phyloP scores from a whole-genome alignment of 306 rosid species.

The Vicia sativa region DNA sequence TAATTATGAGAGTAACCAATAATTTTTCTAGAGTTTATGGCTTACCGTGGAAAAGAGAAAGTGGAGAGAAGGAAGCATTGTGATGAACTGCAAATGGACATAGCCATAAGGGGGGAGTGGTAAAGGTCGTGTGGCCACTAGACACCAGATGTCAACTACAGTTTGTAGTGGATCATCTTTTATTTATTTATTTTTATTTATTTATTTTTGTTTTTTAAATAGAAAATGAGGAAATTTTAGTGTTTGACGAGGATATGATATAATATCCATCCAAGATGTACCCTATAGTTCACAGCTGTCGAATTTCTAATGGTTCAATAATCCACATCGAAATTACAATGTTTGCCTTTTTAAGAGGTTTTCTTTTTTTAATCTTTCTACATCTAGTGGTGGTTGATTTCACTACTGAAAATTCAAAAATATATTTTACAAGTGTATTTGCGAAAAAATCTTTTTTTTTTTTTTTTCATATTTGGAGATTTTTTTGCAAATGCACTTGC shows the following conservation, averaged over 20 bases:
- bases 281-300: neutral
- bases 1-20: neutral
- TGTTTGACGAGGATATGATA: neutral
- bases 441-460: too few species aligned
- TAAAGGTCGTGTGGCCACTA: conserved; percentile 57
- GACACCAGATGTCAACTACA: conserved; percentile 43
- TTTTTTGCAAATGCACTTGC: too few species aligned
- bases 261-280: neutral
- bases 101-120: conserved; percentile 33
- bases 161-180: conserved; percentile 32
- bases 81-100: conserved; percentile 23
- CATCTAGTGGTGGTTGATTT: too few species aligned
- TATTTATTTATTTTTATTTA: neutral
- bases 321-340: conserved; percentile 13
- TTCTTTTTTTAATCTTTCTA: too few species aligned
- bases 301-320: neutral
- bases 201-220: neutral
- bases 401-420: too few species aligned
- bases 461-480: too few species aligned
- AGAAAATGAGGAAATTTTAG: neutral
- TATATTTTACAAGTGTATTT: too few species aligned
- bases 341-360: neutral
- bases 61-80: conserved; percentile 39
- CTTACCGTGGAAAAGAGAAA: conserved; percentile 50
- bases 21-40: conserved; percentile 21